These are phyloP conservation scores for Artomyces pyxidatus DNA, from an alignment of 768 basidiomycete genomes.

Conservation along the genomic window DNA sequence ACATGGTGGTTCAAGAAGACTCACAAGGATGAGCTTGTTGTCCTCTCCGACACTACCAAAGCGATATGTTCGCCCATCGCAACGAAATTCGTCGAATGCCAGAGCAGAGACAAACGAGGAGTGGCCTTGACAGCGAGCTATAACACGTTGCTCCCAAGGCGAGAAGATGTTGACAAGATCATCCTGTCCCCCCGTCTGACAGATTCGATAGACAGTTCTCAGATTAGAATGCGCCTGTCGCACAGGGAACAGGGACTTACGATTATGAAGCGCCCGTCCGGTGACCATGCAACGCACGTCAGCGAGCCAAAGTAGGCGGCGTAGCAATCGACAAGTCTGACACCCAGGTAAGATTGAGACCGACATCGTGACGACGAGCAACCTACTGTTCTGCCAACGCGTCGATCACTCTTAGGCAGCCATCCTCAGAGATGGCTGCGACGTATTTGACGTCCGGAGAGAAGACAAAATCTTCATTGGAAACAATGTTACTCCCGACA, in stretches of 20 bases:
- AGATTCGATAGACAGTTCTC: no score
- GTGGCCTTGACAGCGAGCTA: slow-evolving; percentile 96
- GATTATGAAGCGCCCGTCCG: slow-evolving; percentile 88
- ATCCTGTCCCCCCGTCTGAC: slow-evolving; percentile 91
- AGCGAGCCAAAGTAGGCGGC: slow-evolving; percentile 92
- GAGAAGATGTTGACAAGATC: slow-evolving; percentile 93
- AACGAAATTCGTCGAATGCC: slow-evolving; percentile 83
- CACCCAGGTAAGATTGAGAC: not conserved
- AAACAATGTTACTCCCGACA: slow-evolving; percentile 1
- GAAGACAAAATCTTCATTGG: slow-evolving; percentile 70
- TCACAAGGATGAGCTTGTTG: slow-evolving; percentile 84
- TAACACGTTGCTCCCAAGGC: slow-evolving; percentile 87
- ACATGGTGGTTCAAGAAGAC: slow-evolving; percentile 17
- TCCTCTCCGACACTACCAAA: slow-evolving; percentile 97
- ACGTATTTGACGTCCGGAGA: slow-evolving; percentile 90
- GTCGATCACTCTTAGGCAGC: slow-evolving; percentile 85
- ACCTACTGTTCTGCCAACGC: slow-evolving; percentile 76
- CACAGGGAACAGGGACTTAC: slow-evolving; percentile 34
- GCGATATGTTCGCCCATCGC: slow-evolving; percentile 85
- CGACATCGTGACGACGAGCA: not conserved
- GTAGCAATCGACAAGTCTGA: slow-evolving; percentile 87
- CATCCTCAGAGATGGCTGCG: slow-evolving; percentile 89
- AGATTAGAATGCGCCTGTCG: no score
- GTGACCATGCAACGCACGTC: slow-evolving; percentile 90
- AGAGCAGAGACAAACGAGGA: slow-evolving; percentile 88